Evolutionary conservation across 176 grass and related monocot species (phyloP).

Genomic region (Eremochloa ophiuroides): DNA sequence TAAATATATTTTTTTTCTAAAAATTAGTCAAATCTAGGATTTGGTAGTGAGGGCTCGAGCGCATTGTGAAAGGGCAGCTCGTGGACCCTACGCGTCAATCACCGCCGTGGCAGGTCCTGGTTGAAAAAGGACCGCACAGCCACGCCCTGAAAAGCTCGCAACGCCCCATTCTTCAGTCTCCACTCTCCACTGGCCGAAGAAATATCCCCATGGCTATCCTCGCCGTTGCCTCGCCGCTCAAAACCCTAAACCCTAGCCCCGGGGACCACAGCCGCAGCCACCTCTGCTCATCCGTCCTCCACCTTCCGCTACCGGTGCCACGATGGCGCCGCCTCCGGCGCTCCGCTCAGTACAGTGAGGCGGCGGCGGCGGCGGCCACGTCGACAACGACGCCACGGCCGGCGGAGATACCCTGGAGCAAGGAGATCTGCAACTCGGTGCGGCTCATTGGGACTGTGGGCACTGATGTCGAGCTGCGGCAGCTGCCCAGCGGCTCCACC

Average conservation of each 20-base stretch:
- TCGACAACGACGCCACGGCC: conserved; percentile 35
- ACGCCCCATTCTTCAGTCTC: too few relatives aligned
- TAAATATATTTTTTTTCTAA: too few relatives aligned
- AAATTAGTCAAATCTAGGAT: too few relatives aligned
- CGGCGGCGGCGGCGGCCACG: conserved; percentile 9
- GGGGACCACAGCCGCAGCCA: background rate
- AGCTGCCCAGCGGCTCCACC: conserved; percentile 54
- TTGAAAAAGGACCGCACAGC: background rate
- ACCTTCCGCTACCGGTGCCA: background rate
- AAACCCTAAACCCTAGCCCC: conserved; percentile 46
- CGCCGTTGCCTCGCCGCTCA: conserved; percentile 6
- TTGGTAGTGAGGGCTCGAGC: too few relatives aligned
- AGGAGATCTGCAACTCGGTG: conserved; percentile 66
- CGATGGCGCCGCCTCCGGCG: conserved; percentile 7
- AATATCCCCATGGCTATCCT: conserved; percentile 35
- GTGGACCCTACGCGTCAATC: background rate
- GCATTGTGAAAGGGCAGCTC: too few relatives aligned
- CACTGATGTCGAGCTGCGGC: conserved; percentile 65
- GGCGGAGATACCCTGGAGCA: conserved; percentile 69
- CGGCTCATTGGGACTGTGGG: conserved; percentile 75
- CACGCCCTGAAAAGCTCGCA: background rate
- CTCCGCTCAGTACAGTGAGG: conserved; percentile 20
- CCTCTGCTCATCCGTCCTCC: background rate
- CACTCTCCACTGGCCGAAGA: too few relatives aligned
- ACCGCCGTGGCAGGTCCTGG: background rate